Evolutionary conservation across 176 grass and related monocot genomes (phyloP).

Genomic region (Thinopyrum elongatum): DNA sequence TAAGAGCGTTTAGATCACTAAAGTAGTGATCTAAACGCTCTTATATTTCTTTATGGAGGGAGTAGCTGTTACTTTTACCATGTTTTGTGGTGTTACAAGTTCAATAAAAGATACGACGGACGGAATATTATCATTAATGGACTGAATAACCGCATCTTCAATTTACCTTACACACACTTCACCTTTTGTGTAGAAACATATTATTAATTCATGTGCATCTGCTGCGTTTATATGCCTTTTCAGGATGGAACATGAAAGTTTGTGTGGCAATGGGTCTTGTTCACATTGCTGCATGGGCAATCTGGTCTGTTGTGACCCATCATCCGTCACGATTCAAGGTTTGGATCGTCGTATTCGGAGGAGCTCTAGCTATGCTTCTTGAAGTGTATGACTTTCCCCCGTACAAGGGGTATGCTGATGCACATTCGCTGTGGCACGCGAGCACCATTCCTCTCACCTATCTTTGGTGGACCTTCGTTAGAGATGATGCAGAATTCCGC

Average conservation of each 20-base stretch:
- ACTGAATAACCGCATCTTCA: not conserved
- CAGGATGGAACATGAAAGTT: slow-evolving; percentile 99
- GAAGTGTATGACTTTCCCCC: slow-evolving; percentile 83
- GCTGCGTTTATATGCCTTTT: slow-evolving; percentile 13
- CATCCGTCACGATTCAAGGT: slow-evolving; percentile 79
- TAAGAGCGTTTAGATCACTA: no score
- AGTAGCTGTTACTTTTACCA: slow-evolving; percentile 1
- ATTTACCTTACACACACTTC: not conserved
- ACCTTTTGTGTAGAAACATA: not conserved
- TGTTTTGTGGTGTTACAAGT: not conserved
- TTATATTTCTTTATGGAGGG: no score
- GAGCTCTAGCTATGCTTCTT: slow-evolving; percentile 73
- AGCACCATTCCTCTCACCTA: slow-evolving; percentile 46
- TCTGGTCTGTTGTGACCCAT: slow-evolving; percentile 60
- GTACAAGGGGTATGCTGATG: slow-evolving; percentile 75
- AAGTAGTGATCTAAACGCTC: no score
- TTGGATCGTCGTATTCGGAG: slow-evolving; percentile 58
- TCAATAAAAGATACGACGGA: not conserved
- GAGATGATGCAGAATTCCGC: slow-evolving; percentile 38
- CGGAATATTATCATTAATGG: no score
- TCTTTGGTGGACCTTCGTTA: slow-evolving; percentile 53
- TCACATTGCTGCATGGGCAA: slow-evolving; percentile 81
- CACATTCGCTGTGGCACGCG: slow-evolving; percentile 55
- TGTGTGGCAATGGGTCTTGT: slow-evolving; percentile 73
- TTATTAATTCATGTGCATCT: not conserved